Percentiles rank a stretch among this genome's conserved stretches.
These are phyloP conservation scores for Chlamydomonas sp. DNA, from an alignment of 139 green algal genomes.

Conservation along the genomic window DNA sequence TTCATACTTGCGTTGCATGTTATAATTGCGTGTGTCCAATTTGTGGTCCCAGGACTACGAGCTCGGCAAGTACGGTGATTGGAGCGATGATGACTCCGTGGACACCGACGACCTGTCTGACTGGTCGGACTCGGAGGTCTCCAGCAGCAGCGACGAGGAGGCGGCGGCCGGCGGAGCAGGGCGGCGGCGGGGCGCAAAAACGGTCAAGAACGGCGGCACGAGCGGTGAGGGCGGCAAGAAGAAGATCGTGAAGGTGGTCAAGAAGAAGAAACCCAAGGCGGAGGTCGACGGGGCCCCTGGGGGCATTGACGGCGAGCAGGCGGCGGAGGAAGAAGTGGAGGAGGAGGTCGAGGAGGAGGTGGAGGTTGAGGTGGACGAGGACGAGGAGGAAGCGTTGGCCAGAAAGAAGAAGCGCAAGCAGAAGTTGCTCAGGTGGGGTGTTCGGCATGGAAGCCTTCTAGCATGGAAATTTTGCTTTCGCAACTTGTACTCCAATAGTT, in stretches of 20 bases:
- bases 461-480: too few species aligned
- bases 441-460: not conserved
- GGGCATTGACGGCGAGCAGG: not conserved
- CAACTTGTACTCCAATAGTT: too few species aligned
- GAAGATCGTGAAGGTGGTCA: not conserved
- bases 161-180: too few species aligned
- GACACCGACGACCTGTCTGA: slow-evolving; percentile 9
- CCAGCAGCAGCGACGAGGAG: not conserved
- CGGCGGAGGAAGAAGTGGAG: not conserved
- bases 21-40: not conserved
- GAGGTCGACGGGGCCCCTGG: not conserved
- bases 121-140: slow-evolving; percentile 29
- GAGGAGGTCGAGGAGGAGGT: not conserved
- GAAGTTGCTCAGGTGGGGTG: not conserved
- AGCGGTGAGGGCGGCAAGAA: not conserved
- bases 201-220: not conserved
- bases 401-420: not conserved
- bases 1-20: not conserved
- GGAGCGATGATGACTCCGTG: slow-evolving; percentile 11
- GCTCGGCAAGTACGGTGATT: slow-evolving; percentile 17
- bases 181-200: too few species aligned
- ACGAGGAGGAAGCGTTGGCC: not conserved
- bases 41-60: slow-evolving; percentile 11
- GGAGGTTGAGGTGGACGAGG: not conserved
- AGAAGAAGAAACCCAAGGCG: not conserved